phyloP scores from a whole-genome alignment of 73 alveolate genomes.

The Paramecium biaurelia region DNA sequence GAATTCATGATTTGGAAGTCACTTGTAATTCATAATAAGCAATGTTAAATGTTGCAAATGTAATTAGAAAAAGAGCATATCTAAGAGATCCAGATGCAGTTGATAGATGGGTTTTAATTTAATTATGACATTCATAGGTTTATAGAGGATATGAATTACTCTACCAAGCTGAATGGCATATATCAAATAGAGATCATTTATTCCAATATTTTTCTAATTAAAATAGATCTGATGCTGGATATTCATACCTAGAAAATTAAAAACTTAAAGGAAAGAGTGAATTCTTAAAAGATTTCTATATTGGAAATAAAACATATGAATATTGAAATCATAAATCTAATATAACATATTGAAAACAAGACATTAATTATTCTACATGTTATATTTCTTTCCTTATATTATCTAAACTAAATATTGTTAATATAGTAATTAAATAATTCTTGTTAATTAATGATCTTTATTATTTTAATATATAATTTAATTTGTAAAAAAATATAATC shows the following conservation, averaged over 20 bases:
- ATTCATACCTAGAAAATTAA: conserved; percentile 54
- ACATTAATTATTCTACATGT: background rate
- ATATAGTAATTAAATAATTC: too few relatives aligned
- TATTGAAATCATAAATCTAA: background rate
- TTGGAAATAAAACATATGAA: conserved; percentile 43
- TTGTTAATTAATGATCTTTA: too few relatives aligned
- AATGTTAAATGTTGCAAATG: conserved; percentile 57
- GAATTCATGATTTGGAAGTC: conserved; percentile 57
- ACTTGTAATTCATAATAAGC: conserved; percentile 54
- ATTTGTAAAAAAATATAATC: too few relatives aligned
- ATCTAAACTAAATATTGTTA: too few relatives aligned
- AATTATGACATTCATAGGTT: background rate
- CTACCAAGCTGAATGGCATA: conserved; percentile 59
- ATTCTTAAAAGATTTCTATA: conserved; percentile 60
- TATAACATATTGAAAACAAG: background rate
- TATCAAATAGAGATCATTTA: conserved; percentile 45
- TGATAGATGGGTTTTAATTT: background rate
- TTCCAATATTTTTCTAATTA: conserved; percentile 36
- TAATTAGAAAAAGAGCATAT: conserved; percentile 32
- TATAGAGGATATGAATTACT: conserved; percentile 44
- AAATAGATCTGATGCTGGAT: conserved; percentile 55
- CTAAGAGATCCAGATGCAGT: conserved; percentile 50
- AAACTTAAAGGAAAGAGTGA: conserved; percentile 37
- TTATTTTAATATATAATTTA: too few relatives aligned
- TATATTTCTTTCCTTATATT: too few relatives aligned